phyloP scores from a whole-genome alignment of 106 monocot genomes.

The Ottelia alismoides region DNA sequence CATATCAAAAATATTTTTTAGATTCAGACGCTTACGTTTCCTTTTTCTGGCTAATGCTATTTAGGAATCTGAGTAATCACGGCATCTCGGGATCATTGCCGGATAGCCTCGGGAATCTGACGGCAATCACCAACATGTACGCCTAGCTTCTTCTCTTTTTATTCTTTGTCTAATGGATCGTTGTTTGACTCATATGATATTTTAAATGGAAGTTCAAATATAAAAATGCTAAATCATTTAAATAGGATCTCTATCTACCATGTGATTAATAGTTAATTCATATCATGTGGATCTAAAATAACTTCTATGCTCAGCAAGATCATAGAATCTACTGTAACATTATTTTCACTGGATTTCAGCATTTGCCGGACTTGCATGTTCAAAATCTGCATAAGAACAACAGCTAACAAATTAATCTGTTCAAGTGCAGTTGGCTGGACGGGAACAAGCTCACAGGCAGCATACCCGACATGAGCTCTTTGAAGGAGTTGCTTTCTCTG shows the following conservation, averaged over 20 bases:
- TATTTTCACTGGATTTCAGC: too few species aligned
- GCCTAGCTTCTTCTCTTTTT: too few species aligned
- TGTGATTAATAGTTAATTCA: constrained; percentile 27
- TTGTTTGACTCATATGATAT: neutral
- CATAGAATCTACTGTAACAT: too few species aligned
- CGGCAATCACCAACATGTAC: too few species aligned
- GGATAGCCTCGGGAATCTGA: too few species aligned
- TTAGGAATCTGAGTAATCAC: neutral
- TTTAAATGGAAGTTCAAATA: constrained; percentile 31
- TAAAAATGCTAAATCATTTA: constrained; percentile 22
- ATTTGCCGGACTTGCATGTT: too few species aligned
- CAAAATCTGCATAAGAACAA: too few species aligned
- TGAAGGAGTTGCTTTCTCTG: constrained; percentile 34
- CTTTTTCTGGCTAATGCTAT: neutral
- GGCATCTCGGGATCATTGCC: too few species aligned
- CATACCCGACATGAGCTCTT: constrained; percentile 51
- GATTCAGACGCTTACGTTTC: neutral
- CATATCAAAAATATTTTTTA: neutral
- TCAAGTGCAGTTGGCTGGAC: constrained; percentile 47
- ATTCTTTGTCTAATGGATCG: too few species aligned
- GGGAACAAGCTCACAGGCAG: constrained; percentile 49
- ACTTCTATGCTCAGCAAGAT: too few species aligned
- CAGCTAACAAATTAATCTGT: too few species aligned
- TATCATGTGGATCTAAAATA: constrained; percentile 43
- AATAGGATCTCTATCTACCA: too few species aligned